These are phyloP conservation scores for Scenedesmus sp. DNA, from an alignment of 163 green algal genomes.

Conservation along the genomic window DNA sequence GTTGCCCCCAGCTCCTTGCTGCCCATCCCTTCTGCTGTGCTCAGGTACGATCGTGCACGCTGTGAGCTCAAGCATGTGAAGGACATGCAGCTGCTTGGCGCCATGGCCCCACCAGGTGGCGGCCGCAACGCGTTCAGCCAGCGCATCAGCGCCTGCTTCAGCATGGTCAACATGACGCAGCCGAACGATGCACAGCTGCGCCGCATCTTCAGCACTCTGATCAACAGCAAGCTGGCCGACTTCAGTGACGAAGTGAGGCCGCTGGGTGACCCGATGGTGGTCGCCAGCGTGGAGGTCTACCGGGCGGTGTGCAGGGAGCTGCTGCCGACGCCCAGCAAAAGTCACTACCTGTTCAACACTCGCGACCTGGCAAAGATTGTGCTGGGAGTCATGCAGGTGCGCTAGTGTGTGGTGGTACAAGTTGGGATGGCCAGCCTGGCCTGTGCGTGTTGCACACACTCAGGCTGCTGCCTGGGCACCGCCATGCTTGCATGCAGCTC, in stretches of 20 bases:
- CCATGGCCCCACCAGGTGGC: slow-evolving; percentile 89
- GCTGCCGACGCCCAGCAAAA: slow-evolving; percentile 90
- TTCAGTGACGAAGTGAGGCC: slow-evolving; percentile 83
- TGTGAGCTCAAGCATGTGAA: slow-evolving; percentile 89
- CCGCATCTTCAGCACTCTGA: slow-evolving; percentile 89
- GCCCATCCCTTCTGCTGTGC: background rate
- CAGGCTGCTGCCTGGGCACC: no score
- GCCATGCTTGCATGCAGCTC: no score
- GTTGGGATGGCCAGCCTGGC: background rate
- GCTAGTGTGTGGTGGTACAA: background rate
- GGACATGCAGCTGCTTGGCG: slow-evolving; percentile 90
- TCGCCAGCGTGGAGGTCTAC: slow-evolving; percentile 79
- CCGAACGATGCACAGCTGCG: slow-evolving; percentile 85
- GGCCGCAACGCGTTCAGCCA: slow-evolving; percentile 87
- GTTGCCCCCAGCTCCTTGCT: background rate
- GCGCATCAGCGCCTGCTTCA: slow-evolving; percentile 85
- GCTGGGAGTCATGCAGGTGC: slow-evolving; percentile 85
- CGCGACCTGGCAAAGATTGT: slow-evolving; percentile 90
- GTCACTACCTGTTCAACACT: slow-evolving; percentile 94
- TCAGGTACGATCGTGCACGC: slow-evolving; percentile 84
- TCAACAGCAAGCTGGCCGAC: slow-evolving; percentile 83
- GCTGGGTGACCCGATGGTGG: slow-evolving; percentile 59
- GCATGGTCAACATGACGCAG: slow-evolving; percentile 81
- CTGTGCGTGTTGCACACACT: no score
- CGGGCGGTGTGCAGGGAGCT: slow-evolving; percentile 78